phyloP scores from a whole-genome alignment of 371 early-diverging fungal genomes.

The Mucor piriformis region DNA sequence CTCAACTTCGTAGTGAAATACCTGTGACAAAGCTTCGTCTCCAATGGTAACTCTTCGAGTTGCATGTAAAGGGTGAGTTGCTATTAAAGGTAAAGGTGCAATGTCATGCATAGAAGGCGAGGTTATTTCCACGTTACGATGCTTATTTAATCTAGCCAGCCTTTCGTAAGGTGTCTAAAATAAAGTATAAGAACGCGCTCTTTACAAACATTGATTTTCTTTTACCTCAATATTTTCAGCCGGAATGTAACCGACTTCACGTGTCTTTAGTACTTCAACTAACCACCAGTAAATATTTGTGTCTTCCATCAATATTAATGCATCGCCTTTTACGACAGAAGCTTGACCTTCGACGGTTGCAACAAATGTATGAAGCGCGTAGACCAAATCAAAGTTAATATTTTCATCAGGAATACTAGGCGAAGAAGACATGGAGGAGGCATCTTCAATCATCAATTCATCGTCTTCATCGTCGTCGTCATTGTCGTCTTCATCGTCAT shows the following conservation, averaged over 20 bases:
- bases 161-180: constrained; percentile 84
- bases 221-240: constrained; percentile 92
- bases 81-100: not conserved
- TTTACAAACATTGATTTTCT: not conserved
- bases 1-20: constrained; percentile 46
- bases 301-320: constrained; percentile 89
- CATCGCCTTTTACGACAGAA: constrained; percentile 86
- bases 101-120: constrained; percentile 40
- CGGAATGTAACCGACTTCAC: constrained; percentile 94
- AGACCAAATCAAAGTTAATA: constrained; percentile 78
- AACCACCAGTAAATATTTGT: constrained; percentile 98
- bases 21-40: constrained; percentile 24
- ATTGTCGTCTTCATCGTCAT: constrained; percentile 55
- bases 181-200: not conserved
- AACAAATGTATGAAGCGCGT: constrained; percentile 94
- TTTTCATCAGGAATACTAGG: constrained; percentile 75
- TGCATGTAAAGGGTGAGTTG: constrained; percentile 9
- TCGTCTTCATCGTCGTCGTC: constrained; percentile 60
- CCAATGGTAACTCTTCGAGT: constrained; percentile 41
- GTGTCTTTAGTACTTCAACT: constrained; percentile 83
- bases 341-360: constrained; percentile 95
- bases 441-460: constrained; percentile 40
- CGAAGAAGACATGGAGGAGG: constrained; percentile 56
- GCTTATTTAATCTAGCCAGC: constrained; percentile 86
- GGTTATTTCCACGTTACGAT: constrained; percentile 76